A percentile compares a stretch with the other conserved stretches of the same genome.
phyloP scores from a whole-genome alignment of 2,329 filamentous ascomycete genomes.

The Xylaria sp. region DNA sequence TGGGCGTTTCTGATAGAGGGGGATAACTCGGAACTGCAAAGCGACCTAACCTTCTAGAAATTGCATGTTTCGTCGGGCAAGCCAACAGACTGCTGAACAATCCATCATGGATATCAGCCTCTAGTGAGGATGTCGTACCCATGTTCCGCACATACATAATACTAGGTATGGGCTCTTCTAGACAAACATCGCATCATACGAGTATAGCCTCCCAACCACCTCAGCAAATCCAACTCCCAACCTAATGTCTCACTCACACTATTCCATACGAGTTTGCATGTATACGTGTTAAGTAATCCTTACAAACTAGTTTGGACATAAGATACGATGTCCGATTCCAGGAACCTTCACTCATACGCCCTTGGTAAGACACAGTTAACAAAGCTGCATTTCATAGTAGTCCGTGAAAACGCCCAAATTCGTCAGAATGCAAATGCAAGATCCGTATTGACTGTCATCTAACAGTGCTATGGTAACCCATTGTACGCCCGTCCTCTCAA shows the following conservation, averaged over 20 bases:
- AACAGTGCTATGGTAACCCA: constrained; percentile 40
- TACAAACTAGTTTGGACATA: too few species aligned
- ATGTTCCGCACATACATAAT: background rate
- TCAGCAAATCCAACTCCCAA: too few species aligned
- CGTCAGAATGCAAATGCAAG: constrained; percentile 36
- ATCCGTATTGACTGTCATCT: constrained; percentile 39
- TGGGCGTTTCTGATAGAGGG: background rate
- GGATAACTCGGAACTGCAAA: background rate
- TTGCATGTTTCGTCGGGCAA: background rate
- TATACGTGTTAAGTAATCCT: too few species aligned
- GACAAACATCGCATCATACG: too few species aligned
- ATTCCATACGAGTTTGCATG: too few species aligned
- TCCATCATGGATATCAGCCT: too few species aligned
- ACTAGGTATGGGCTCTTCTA: too few species aligned
- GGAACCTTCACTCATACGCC: too few species aligned
- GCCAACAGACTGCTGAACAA: background rate
- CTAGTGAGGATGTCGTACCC: too few species aligned
- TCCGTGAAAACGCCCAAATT: background rate
- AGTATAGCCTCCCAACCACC: background rate
- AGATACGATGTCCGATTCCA: too few species aligned
- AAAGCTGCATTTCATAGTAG: background rate
- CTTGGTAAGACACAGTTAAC: background rate
- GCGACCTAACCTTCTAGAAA: background rate
- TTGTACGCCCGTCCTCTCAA: constrained; percentile 38
- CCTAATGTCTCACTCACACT: too few species aligned